Percentiles rank a stretch among this genome's conserved stretches.
Evolutionary conservation across 345 rosid genomes (phyloP).

Genomic region (Orychophragmus violaceus): DNA sequence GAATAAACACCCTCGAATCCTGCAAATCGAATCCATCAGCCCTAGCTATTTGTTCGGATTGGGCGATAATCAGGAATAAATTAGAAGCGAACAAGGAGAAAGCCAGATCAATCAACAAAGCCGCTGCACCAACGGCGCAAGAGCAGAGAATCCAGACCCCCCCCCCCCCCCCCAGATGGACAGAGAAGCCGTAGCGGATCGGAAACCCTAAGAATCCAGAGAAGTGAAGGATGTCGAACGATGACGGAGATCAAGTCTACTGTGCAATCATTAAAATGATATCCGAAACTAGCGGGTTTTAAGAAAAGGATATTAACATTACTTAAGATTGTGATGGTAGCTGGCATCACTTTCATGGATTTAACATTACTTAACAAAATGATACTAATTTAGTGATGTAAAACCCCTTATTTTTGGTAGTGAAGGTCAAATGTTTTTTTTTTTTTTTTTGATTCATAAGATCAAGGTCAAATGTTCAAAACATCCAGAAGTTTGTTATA

Average conservation of each 20-base stretch:
- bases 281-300: too few species aligned
- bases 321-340: too few species aligned
- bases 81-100: not conserved
- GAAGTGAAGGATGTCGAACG: not conserved
- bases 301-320: too few species aligned
- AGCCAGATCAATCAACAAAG: slow-evolving; percentile 67
- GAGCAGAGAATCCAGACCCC: slow-evolving; percentile 85
- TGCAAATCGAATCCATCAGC: slow-evolving; percentile 24
- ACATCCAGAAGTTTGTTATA: not conserved
- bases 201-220: slow-evolving; percentile 31
- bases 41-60: slow-evolving; percentile 28
- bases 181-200: not conserved
- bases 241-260: slow-evolving; percentile 22
- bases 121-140: slow-evolving; percentile 97
- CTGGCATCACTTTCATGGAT: too few species aligned
- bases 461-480: not conserved
- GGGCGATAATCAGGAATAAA: not conserved
- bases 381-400: too few species aligned
- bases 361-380: too few species aligned
- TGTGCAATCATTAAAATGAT: too few species aligned
- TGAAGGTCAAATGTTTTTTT: too few species aligned
- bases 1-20: not conserved
- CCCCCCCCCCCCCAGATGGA: slow-evolving; percentile 50
- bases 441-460: too few species aligned
- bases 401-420: too few species aligned